Evolutionary conservation across 257 asterid genomes (phyloP).

Genomic region (Rubia yunnanensis): DNA sequence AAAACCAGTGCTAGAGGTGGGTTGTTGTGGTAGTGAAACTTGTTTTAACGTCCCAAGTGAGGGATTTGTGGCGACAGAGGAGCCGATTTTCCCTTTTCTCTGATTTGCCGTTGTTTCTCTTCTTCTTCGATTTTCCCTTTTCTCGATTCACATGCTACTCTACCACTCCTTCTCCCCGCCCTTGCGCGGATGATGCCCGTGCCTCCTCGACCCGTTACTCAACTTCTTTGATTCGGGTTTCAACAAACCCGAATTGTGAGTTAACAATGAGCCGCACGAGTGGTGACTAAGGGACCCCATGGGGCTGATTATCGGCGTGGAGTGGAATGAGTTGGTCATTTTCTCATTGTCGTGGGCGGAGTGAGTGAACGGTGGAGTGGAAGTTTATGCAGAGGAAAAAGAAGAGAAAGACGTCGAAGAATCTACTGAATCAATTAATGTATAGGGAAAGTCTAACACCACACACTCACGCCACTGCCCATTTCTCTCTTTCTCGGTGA

Average conservation of each 20-base stretch:
- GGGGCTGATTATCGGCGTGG: constrained; percentile 81
- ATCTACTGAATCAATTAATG: constrained; percentile 6
- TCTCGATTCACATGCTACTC: too few relatives aligned
- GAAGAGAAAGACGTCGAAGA: constrained; percentile 2
- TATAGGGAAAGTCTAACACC: constrained; percentile 20
- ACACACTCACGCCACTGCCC: too few relatives aligned
- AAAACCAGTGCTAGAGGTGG: too few relatives aligned
- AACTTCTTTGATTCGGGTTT: constrained; percentile 85
- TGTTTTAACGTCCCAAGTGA: too few relatives aligned
- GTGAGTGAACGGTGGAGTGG: neutral
- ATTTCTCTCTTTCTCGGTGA: too few relatives aligned
- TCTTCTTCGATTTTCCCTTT: too few relatives aligned
- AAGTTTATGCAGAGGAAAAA: neutral
- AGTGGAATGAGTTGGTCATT: constrained; percentile 80
- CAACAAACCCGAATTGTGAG: constrained; percentile 72
- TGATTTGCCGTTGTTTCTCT: too few relatives aligned
- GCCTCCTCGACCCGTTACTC: constrained; percentile 57
- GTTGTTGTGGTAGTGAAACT: too few relatives aligned
- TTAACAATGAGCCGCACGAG: constrained; percentile 87
- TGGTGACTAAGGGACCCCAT: constrained; percentile 92
- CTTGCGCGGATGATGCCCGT: constrained; percentile 27
- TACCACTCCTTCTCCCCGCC: constrained; percentile 47
- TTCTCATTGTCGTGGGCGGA: constrained; percentile 95
- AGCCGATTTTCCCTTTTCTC: too few relatives aligned
- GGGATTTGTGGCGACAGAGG: too few relatives aligned